These are phyloP conservation scores for Leucoagaricus sp. DNA, from an alignment of 1,284 basidiomycete genomes.

Conservation along the genomic window DNA sequence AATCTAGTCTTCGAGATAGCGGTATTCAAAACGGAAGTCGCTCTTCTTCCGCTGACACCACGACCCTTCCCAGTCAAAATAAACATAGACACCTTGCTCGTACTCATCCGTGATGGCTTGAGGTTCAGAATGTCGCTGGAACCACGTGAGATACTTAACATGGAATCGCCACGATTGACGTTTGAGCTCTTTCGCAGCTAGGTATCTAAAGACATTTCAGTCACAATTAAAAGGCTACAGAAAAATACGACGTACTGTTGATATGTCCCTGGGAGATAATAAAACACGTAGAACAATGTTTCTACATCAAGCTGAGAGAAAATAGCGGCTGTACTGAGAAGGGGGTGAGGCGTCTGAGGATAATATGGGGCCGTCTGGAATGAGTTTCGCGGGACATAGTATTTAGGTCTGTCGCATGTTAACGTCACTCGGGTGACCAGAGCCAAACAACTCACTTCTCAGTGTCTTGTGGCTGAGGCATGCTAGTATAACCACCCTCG, in stretches of 20 bases:
- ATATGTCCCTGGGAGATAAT: constrained; percentile 96
- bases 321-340: constrained; percentile 84
- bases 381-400: constrained; percentile 95
- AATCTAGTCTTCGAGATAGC: constrained; percentile 82
- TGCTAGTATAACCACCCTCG: constrained; percentile 85
- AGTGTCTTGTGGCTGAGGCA: constrained; percentile 92
- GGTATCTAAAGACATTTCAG: constrained; percentile 59
- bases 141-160: constrained; percentile 99
- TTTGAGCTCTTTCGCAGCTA: constrained; percentile 97
- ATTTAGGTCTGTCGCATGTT: constrained; percentile 72
- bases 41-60: constrained; percentile 99
- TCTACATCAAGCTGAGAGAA: constrained; percentile 96
- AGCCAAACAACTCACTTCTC: constrained; percentile 70
- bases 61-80: constrained; percentile 96
- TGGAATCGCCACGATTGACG: constrained; percentile 99
- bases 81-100: constrained; percentile 97
- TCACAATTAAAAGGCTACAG: constrained; percentile 1
- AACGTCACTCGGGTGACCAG: constrained; percentile 2
- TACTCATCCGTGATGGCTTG: constrained; percentile 99
- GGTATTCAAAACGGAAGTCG: constrained; percentile 96
- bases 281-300: constrained; percentile 99
- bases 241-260: constrained; percentile 71
- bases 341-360: constrained; percentile 84
- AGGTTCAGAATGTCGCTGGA: constrained; percentile 98
- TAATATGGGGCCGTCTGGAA: constrained; percentile 94